Evolutionary conservation across 2,329 filamentous ascomycete species (phyloP), one percentile per base, ranked within the genome.

Genomic region (Aureobasidium sp.): DNA sequence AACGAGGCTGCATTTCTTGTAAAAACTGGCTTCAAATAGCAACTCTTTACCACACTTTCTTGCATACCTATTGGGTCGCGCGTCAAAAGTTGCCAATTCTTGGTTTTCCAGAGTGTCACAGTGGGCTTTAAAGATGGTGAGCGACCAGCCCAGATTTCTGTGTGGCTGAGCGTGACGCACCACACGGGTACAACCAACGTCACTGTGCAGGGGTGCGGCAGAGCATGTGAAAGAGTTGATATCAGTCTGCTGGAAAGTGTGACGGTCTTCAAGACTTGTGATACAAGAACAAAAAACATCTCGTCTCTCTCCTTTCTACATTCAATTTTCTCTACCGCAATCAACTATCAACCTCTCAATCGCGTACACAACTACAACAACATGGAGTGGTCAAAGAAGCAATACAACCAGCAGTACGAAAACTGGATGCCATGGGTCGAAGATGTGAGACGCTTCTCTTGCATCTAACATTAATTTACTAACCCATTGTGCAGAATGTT

Each of bases 391-490:
- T 73, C 80, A 63, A 83, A 81, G 71, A 74, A 85, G 61, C 84
- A 81, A 55, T 90, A 90, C 78, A 85, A 88, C 75, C 75, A 82
- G 60, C 85, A 90, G 72, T 90, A 90, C 74, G 86, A 90, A 70
- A 80, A 76, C 68, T 91, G 88, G 88, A 81, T 89, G 71, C 88
- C 88, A 1, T 90, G 88, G 87, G 77, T 90, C 61, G 87, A 91
- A 73, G 88, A 91, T 72, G 34, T 37, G 5, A 3, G 34, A 14
- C 32, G n/a, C 34, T 37, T 37, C 5, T 37, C 34, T 37, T 11
- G 3, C 13, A 14, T 11, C 4, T 37, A 14, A 13, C 34, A 37
- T 37, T 6, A 13, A 37, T 11, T 37, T 37, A 11, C 13, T 37
- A 37, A 37, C 11, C 34, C 6, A 37, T 37, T 3, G 4, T 5